Percentiles rank a stretch among this genome's conserved stretches.
These are phyloP conservation scores for Apiospora sp. DNA, from an alignment of 2,329 filamentous ascomycete genomes.

Conservation along the genomic window DNA sequence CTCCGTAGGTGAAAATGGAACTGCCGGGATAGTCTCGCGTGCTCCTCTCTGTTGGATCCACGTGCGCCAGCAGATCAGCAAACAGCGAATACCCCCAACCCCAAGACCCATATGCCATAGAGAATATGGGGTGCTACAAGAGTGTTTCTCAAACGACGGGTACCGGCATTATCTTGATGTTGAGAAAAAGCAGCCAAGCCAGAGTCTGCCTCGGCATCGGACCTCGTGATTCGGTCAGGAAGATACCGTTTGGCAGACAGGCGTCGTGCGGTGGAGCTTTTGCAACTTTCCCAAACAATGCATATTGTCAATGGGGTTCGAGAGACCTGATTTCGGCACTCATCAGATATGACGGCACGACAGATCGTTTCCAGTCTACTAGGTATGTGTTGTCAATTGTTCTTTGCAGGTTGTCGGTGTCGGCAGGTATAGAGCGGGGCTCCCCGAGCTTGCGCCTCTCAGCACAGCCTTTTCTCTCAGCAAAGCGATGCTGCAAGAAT, in stretches of 20 bases:
- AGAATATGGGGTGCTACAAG: not conserved
- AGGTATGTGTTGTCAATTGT: not conserved
- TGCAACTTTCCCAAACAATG: not conserved
- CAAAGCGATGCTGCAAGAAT: not conserved
- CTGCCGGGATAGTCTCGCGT: not conserved
- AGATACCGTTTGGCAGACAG: not conserved
- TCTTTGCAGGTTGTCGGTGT: not conserved
- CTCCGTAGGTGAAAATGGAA: not conserved
- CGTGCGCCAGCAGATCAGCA: not conserved
- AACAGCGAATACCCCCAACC: not conserved
- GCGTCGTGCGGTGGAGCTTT: not conserved
- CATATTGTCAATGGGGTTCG: not conserved
- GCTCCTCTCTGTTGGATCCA: not conserved
- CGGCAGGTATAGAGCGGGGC: not conserved
- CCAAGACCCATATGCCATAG: not conserved
- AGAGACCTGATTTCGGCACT: not conserved
- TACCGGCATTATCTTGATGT: not conserved
- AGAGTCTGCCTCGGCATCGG: not conserved
- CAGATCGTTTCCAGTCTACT: constrained; percentile 10
- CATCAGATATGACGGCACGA: not conserved
- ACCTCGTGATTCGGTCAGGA: not conserved
- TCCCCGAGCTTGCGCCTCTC: not conserved
- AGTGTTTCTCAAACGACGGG: not conserved
- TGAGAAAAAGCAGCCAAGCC: not conserved
- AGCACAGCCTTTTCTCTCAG: constrained; percentile 3